Conservation (phyloP, 2,329 filamentous ascomycete species). For the Fusarium newnesense region DNA sequence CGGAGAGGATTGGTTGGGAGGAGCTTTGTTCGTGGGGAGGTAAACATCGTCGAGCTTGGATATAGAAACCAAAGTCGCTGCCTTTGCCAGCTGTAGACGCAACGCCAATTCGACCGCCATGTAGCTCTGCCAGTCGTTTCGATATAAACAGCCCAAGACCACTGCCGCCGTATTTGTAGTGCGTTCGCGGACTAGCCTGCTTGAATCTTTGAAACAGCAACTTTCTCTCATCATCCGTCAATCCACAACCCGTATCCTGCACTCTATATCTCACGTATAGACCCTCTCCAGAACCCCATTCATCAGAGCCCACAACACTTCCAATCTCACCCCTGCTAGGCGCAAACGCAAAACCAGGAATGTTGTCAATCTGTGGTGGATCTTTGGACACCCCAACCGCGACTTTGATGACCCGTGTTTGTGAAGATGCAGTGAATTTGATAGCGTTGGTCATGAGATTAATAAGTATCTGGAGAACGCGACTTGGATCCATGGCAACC, state of each 20-base stretch:
- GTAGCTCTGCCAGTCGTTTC: slow-evolving; percentile 69
- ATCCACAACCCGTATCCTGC: slow-evolving; percentile 72
- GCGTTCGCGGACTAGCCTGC: slow-evolving; percentile 63
- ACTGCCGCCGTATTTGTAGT: slow-evolving; percentile 71
- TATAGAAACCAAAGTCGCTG: slow-evolving; percentile 71
- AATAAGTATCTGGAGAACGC: slow-evolving; percentile 81
- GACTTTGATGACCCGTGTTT: slow-evolving; percentile 56
- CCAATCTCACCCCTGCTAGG: slow-evolving; percentile 12
- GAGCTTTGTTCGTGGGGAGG: slow-evolving; percentile 29
- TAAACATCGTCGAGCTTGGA: slow-evolving; percentile 62
- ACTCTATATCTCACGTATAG: slow-evolving; percentile 63
- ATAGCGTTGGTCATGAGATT: slow-evolving; percentile 83
- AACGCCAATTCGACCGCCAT: slow-evolving; percentile 73
- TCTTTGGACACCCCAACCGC: slow-evolving; percentile 57
- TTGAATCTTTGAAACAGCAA: slow-evolving; percentile 74
- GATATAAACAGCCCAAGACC: slow-evolving; percentile 74
- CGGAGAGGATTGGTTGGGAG: not conserved
- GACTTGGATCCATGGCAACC: slow-evolving; percentile 75
- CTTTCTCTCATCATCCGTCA: slow-evolving; percentile 71
- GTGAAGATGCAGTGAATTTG: slow-evolving; percentile 71
- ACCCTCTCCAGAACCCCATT: slow-evolving; percentile 48
- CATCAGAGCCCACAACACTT: slow-evolving; percentile 34
- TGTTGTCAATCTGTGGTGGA: not conserved
- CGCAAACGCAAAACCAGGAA: slow-evolving; percentile 21
- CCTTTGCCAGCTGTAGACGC: slow-evolving; percentile 67